Percentiles rank a stretch among this genome's conserved stretches.
Conservation (phyloP, 2,329 filamentous ascomycete species). For the Helotiales sp. region DNA sequence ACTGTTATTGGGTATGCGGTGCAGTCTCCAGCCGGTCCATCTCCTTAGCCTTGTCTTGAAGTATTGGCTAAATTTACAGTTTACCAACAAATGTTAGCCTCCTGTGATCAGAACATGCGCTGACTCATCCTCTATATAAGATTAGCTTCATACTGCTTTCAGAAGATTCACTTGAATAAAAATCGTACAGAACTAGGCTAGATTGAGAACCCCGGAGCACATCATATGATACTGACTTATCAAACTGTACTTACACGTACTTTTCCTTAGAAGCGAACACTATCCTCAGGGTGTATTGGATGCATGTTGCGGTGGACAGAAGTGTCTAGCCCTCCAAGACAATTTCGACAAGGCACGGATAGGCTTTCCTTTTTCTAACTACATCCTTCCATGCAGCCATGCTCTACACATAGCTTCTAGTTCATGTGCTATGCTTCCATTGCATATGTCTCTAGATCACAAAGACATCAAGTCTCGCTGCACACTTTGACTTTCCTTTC, state of each 20-base stretch:
- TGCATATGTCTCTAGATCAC: not conserved
- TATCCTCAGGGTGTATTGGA: not conserved
- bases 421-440: conserved; percentile 3
- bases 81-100: not conserved
- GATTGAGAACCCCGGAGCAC: not conserved
- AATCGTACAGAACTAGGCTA: not conserved
- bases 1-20: not conserved
- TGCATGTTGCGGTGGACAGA: not conserved
- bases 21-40: not conserved
- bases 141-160: not conserved
- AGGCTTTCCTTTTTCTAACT: not conserved
- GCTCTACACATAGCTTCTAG: not conserved
- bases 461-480: not conserved
- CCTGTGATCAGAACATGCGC: not conserved
- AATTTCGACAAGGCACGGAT: not conserved
- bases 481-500: not conserved
- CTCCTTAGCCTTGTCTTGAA: not conserved
- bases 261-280: too few relatives aligned
- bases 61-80: not conserved
- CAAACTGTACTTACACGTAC: not conserved
- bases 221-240: not conserved
- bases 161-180: not conserved
- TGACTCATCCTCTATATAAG: not conserved
- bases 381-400: not conserved
- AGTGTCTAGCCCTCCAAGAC: not conserved